Percentiles rank a stretch among this genome's conserved stretches.
These are phyloP conservation scores for Paracamarosporium sp. DNA, from an alignment of 2,329 filamentous ascomycete species.

Conservation along the genomic window DNA sequence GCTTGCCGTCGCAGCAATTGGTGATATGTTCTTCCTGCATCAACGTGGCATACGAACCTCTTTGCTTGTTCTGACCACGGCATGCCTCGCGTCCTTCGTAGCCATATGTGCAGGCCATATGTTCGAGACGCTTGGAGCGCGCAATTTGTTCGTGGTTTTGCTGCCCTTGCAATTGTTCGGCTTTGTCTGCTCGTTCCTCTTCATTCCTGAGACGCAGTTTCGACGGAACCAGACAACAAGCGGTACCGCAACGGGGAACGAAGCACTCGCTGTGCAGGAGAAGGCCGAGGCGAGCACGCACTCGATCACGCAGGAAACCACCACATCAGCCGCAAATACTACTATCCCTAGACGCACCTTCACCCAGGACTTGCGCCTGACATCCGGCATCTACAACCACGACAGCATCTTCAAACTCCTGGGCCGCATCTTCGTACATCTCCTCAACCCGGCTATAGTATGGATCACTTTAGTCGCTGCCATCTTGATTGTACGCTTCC, in stretches of 20 bases:
- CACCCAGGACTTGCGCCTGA: conserved; percentile 18
- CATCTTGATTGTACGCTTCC: conserved; percentile 22
- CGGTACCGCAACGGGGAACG: background rate
- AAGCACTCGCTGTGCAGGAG: background rate
- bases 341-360: conserved; percentile 16
- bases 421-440: conserved; percentile 24
- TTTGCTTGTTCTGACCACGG: conserved; percentile 37
- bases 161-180: conserved; percentile 36
- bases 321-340: background rate
- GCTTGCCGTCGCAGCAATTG: conserved; percentile 39
- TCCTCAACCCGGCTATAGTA: conserved; percentile 28
- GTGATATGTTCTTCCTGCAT: conserved; percentile 45
- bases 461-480: conserved; percentile 27
- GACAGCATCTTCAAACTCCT: conserved; percentile 23
- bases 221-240: background rate
- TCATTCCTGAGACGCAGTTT: conserved; percentile 38
- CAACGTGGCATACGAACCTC: conserved; percentile 39
- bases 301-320: conserved; percentile 1
- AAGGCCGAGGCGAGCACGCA: conserved; percentile 7
- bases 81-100: conserved; percentile 37
- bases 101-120: conserved; percentile 36
- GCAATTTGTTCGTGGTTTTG: conserved; percentile 36
- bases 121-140: conserved; percentile 34
- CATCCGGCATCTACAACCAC: conserved; percentile 20
- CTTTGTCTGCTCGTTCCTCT: conserved; percentile 28